Percentiles rank a stretch among this genome's conserved stretches.
These are phyloP conservation scores for Apostasia shenzhenica DNA, from an alignment of 106 monocot genomes.

Conservation along the genomic window DNA sequence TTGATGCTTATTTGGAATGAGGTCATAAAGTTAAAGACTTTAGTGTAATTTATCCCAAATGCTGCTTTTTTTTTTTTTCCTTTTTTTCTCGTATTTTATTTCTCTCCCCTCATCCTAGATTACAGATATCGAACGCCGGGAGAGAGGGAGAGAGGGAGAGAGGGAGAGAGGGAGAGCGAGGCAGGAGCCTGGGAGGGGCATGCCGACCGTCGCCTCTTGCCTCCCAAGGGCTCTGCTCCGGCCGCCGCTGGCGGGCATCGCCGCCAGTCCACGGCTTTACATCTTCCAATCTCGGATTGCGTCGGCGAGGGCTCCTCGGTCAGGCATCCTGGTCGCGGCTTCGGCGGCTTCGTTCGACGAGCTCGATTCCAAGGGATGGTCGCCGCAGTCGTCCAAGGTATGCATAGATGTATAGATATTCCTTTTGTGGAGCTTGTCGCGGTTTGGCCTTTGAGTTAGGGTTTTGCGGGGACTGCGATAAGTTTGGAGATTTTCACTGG, in stretches of 20 bases:
- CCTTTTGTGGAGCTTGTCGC: neutral
- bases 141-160: neutral
- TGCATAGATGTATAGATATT: neutral
- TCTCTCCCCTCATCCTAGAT: too few relatives aligned
- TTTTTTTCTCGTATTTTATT: too few relatives aligned
- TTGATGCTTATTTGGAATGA: too few relatives aligned
- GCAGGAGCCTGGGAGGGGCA: constrained; percentile 13
- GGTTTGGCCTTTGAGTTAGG: neutral
- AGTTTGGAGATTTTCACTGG: too few relatives aligned
- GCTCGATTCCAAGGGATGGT: constrained; percentile 16
- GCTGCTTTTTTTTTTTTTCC: too few relatives aligned
- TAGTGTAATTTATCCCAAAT: too few relatives aligned
- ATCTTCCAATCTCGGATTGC: neutral
- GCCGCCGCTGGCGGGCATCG: constrained; percentile 5
- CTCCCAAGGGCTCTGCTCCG: constrained; percentile 22
- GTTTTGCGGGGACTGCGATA: too few relatives aligned
- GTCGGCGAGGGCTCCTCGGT: neutral
- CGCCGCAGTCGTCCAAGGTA: constrained; percentile 30
- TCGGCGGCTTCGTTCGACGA: constrained; percentile 26
- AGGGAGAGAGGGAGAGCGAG: constrained; percentile 7
- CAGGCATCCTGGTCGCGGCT: constrained; percentile 10
- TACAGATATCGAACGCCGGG: too few relatives aligned
- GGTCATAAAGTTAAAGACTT: too few relatives aligned
- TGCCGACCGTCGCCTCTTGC: constrained; percentile 50
- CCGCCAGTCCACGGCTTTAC: constrained; percentile 5